Percentiles rank a stretch among this genome's conserved stretches.
phyloP scores from a whole-genome alignment of 2,329 filamentous ascomycete genomes.

The Diplodia mutila region DNA sequence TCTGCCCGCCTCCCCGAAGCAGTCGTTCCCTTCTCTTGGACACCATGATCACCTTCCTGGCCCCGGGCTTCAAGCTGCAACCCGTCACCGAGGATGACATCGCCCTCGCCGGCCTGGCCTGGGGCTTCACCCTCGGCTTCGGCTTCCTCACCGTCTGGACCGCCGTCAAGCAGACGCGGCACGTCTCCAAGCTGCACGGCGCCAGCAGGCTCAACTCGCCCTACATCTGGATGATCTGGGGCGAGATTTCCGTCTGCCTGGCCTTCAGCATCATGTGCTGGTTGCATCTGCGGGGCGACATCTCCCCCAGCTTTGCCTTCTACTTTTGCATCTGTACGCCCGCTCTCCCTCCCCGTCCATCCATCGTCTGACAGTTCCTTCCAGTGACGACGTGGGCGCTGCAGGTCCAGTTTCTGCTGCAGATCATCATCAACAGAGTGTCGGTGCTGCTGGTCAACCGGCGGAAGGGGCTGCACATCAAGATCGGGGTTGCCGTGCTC shows the following conservation, averaged over 20 bases:
- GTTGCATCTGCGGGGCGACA: not conserved
- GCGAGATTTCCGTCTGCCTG: conserved; percentile 5
- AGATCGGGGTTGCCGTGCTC: conserved; percentile 14
- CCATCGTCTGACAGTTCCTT: not conserved
- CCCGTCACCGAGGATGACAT: conserved; percentile 14
- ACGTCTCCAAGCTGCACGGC: conserved; percentile 35
- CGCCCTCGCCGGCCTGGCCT: conserved; percentile 9
- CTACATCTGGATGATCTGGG: conserved; percentile 20
- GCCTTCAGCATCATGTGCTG: conserved; percentile 16
- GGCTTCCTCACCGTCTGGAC: conserved; percentile 48
- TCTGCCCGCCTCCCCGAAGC: not conserved
- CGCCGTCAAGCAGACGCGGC: conserved; percentile 34
- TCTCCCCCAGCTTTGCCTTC: conserved; percentile 2
- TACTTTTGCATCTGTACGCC: conserved; percentile 26
- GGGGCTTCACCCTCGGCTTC: conserved; percentile 48
- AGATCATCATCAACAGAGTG: conserved; percentile 38
- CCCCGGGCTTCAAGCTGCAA: not conserved
- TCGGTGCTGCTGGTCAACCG: conserved; percentile 23
- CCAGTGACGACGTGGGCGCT: conserved; percentile 14
- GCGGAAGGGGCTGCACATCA: not conserved
- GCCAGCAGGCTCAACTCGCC: conserved; percentile 1
- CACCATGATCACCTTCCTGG: not conserved
- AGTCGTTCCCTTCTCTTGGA: not conserved
- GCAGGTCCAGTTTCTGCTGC: conserved; percentile 28
- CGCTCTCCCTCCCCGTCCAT: no score